Percentiles rank a stretch among this genome's conserved stretches.
Conservation (phyloP, 768 basidiomycete genomes). For the Russula emetica region DNA sequence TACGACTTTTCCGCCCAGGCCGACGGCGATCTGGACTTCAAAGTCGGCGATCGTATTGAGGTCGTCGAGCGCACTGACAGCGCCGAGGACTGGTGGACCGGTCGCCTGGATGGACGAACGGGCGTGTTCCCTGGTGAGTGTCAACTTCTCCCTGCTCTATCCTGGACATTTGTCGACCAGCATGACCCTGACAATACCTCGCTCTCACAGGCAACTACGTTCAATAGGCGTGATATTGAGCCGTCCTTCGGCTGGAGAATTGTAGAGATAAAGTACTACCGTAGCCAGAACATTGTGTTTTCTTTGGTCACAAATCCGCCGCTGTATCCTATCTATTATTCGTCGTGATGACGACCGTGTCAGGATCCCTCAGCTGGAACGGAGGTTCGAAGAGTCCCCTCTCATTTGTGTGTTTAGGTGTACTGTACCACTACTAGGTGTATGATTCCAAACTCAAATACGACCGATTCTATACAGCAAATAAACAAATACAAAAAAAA, state of each 20-base stretch:
- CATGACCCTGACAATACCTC: neutral
- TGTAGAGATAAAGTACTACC: slow-evolving; percentile 10
- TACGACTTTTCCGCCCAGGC: slow-evolving; percentile 96
- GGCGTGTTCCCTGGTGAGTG: slow-evolving; percentile 85
- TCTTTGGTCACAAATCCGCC: neutral
- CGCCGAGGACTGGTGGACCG: slow-evolving; percentile 97
- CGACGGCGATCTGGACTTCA: slow-evolving; percentile 89
- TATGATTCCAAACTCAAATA: slow-evolving; percentile 18
- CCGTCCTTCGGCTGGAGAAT: neutral
- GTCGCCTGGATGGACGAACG: slow-evolving; percentile 70
- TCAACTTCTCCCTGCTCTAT: neutral
- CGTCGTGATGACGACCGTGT: neutral
- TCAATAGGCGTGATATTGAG: slow-evolving; percentile 43
- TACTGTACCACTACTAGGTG: slow-evolving; percentile 15
- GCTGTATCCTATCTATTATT: slow-evolving; percentile 14
- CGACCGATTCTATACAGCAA: slow-evolving; percentile 25
- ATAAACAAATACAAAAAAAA: slow-evolving; percentile 26
- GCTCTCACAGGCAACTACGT: slow-evolving; percentile 59
- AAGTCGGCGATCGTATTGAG: slow-evolving; percentile 85
- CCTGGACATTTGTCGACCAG: neutral
- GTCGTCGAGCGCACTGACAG: slow-evolving; percentile 77
- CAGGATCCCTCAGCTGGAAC: neutral
- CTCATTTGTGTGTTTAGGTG: neutral
- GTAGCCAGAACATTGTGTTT: slow-evolving; percentile 3
- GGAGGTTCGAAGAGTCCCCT: neutral